Base-by-base conservation (phyloP, 2,329 filamentous ascomycete species). In the Pseudogymnoascus sp. region DNA sequence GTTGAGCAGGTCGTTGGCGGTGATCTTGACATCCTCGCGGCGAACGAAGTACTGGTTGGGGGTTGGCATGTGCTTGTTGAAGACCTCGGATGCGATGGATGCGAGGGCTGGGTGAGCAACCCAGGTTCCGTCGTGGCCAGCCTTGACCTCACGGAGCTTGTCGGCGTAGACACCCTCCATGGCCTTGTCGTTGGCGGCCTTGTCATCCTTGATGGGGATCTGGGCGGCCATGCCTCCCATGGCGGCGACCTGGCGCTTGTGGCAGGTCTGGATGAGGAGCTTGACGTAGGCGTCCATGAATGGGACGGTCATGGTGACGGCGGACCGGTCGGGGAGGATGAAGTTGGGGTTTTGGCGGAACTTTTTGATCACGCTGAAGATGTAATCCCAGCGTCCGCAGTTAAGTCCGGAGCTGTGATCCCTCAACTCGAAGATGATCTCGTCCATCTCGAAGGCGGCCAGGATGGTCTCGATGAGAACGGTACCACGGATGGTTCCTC, bases 181-280 rank as follows among this genome's bases (percentile, higher is more conserved):
- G 68, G 93, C 93, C 74, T 87, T 88, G 71, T 96, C 92, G 78
- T 97, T 97, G 73, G 92, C 93, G 58, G 84, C 86, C 69, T 87
- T 85, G 77, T 97, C 90, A 74, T 94, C 89, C 83, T 97, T 97
- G 82, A 97, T 97, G 65, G 94, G 94, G 72, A 99, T 99, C 78
- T 97, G 94, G 39, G 94, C 94, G 2, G 93, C 93, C 94, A 99
- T 97, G 68, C 94, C 94, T 69, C 94, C 87, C 94, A 97, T 97
- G 67, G 94, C 94, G 77, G 97, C 94, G n/a, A 97, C 94, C 62
- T 92, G 92, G 70, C 94, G 88, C 74, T 87, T 89, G 78, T 99
- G 94, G 82, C 94, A 99, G 63, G 94, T 97, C 84, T 97, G 93
- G 79, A 99, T 97, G 68, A 99, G 85, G 41, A 97, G 86, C 78